Conservation (phyloP, 2,329 filamentous ascomycete genomes). For the Ploettnerulaceae sp. region DNA sequence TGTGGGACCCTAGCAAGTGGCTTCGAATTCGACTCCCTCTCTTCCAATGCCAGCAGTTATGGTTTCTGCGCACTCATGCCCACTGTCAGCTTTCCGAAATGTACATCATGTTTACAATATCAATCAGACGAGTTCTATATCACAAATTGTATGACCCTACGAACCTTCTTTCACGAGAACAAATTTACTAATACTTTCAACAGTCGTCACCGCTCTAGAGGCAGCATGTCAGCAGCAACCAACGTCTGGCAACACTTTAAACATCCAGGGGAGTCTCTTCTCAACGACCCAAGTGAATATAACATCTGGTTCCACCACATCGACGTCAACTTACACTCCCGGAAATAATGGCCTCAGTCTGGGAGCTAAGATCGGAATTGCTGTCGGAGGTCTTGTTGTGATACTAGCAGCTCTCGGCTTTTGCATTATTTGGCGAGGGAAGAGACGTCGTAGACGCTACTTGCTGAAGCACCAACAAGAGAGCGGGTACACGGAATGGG, state of each 20-base stretch:
- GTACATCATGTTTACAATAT: conserved; percentile 43
- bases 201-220: conserved; percentile 47
- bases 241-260: conserved; percentile 42
- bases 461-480: conserved; percentile 38
- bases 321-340: conserved; percentile 20
- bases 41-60: conserved; percentile 41
- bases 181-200: conserved; percentile 22
- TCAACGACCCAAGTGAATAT: conserved; percentile 44
- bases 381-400: conserved; percentile 45
- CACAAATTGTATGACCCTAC: conserved; percentile 47
- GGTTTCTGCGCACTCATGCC: conserved; percentile 52
- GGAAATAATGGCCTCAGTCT: conserved; percentile 43
- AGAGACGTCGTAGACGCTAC: conserved; percentile 48
- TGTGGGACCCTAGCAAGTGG: conserved; percentile 46
- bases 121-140: conserved; percentile 39
- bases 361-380: conserved; percentile 54
- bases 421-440: conserved; percentile 52
- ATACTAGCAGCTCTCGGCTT: conserved; percentile 47
- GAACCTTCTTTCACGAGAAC: background rate
- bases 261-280: conserved; percentile 49
- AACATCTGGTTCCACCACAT: conserved; percentile 43
- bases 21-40: conserved; percentile 47
- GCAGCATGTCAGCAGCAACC: conserved; percentile 53
- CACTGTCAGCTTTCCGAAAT: conserved; percentile 39
- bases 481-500: conserved; percentile 27